Evolutionary conservation across 148 eudicot species (phyloP).

Genomic region (Camellia japonica): DNA sequence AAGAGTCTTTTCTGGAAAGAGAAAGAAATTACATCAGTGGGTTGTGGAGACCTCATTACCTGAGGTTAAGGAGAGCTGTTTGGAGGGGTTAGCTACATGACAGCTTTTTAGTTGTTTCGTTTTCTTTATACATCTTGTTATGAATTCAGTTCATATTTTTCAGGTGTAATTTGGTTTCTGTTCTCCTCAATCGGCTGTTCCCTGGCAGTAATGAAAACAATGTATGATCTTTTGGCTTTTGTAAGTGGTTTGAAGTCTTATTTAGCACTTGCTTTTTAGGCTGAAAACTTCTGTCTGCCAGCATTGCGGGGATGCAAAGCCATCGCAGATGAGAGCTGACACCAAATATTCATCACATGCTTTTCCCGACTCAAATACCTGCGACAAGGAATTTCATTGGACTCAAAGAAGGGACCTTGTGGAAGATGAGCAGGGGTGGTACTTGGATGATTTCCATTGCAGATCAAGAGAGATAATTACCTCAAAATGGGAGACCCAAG

Average conservation of each 20-base stretch:
- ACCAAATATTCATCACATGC: conserved; percentile 24
- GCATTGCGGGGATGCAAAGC: conserved; percentile 28
- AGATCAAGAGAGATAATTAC: conserved; percentile 24
- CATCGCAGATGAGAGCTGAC: conserved; percentile 19
- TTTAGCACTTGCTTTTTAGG: conserved; percentile 11
- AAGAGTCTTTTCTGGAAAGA: conserved; percentile 60
- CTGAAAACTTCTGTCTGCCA: conserved; percentile 32
- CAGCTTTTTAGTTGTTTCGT: conserved; percentile 7
- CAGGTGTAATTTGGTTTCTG: conserved; percentile 67
- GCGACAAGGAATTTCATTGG: conserved; percentile 22
- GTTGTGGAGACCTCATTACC: conserved; percentile 43
- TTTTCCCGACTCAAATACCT: conserved; percentile 24
- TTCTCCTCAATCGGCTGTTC: conserved; percentile 62
- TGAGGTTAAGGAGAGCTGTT: conserved; percentile 33
- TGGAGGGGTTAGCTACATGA: conserved; percentile 48
- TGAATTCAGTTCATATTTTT: conserved; percentile 5
- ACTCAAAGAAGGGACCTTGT: conserved; percentile 22
- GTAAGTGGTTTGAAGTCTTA: not conserved
- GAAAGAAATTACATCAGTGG: conserved; percentile 52
- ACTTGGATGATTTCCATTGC: conserved; percentile 17
- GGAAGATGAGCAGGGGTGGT: conserved; percentile 16
- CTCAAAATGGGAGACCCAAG: conserved; percentile 22
- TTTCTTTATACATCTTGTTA: conserved; percentile 13
- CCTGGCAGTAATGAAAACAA: conserved; percentile 39
- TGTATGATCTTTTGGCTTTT: conserved; percentile 39